Percentiles rank a stretch among this genome's conserved stretches.
These are phyloP conservation scores for Phoma herbarum DNA, from an alignment of 2,329 filamentous ascomycete species.

Conservation along the genomic window DNA sequence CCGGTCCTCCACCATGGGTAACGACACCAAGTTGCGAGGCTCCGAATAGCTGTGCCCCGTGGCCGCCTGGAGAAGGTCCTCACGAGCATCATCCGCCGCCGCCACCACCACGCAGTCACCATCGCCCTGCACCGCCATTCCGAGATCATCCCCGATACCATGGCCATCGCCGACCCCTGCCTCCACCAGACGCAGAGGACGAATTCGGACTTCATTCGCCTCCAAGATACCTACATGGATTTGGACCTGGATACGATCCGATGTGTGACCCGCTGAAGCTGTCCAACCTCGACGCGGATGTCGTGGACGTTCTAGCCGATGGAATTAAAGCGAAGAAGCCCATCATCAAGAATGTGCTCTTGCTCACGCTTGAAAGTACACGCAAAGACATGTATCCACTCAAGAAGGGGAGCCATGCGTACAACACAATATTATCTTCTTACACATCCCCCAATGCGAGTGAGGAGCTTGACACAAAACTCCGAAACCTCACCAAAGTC, in stretches of 20 bases:
- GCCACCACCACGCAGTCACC: not conserved
- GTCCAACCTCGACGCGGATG: constrained; percentile 25
- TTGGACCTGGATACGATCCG: constrained; percentile 14
- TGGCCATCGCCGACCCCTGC: not conserved
- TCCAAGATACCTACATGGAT: not conserved
- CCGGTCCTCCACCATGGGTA: constrained; percentile 24
- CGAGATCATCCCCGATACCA: not conserved
- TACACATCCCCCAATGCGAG: constrained; percentile 18
- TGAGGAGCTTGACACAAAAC: constrained; percentile 21
- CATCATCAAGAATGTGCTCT: constrained; percentile 26
- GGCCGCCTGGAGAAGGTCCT: not conserved
- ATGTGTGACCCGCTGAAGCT: constrained; percentile 25
- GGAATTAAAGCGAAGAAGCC: constrained; percentile 17
- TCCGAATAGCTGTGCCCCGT: constrained; percentile 3
- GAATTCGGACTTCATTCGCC: not conserved
- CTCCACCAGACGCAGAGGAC: not conserved
- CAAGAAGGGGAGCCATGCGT: constrained; percentile 25
- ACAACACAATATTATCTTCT: constrained; percentile 22
- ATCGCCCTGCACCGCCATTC: constrained; percentile 1
- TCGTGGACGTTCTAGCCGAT: constrained; percentile 7
- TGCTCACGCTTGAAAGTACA: constrained; percentile 29
- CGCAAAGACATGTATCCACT: constrained; percentile 30
- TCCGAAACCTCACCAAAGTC: constrained; percentile 19
- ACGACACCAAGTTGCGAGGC: constrained; percentile 13
- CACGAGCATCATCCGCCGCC: not conserved